A percentile compares a stretch with the other conserved stretches of the same genome.
Evolutionary conservation across 345 rosid species (phyloP).

Genomic region (Salix viminalis): DNA sequence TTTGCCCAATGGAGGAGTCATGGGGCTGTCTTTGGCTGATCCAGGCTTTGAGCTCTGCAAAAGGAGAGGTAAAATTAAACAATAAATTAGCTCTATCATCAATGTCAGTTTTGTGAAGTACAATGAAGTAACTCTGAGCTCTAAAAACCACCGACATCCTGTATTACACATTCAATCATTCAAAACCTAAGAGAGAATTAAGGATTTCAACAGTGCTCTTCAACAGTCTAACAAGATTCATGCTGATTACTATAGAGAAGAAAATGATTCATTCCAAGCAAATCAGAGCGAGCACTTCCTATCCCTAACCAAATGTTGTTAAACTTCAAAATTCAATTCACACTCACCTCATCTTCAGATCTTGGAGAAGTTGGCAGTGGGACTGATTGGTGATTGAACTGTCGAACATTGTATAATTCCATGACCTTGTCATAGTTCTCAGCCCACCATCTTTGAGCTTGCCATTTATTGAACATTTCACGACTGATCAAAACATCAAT

Average conservation of each 20-base stretch:
- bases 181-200: background rate
- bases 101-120: background rate
- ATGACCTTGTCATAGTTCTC: constrained; percentile 85
- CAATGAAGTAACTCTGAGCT: background rate
- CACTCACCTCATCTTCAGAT: constrained; percentile 73
- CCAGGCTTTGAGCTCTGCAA: constrained; percentile 52
- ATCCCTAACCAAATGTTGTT: background rate
- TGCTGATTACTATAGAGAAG: background rate
- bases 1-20: constrained; percentile 71
- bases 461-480: constrained; percentile 89
- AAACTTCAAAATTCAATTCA: background rate
- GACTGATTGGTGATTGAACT: constrained; percentile 59
- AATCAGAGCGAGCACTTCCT: background rate
- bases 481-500: constrained; percentile 49
- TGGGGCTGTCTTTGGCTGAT: constrained; percentile 63
- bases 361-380: constrained; percentile 68
- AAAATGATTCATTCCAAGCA: background rate
- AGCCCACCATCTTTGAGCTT: constrained; percentile 99
- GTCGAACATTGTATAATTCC: constrained; percentile 91
- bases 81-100: background rate
- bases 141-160: background rate
- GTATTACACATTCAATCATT: background rate
- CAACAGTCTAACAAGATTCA: background rate
- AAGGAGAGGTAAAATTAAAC: background rate
- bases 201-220: background rate